Evolutionary conservation across 1,284 basidiomycete genomes (phyloP).

Genomic region (Melampsora abietis-canadensis): DNA sequence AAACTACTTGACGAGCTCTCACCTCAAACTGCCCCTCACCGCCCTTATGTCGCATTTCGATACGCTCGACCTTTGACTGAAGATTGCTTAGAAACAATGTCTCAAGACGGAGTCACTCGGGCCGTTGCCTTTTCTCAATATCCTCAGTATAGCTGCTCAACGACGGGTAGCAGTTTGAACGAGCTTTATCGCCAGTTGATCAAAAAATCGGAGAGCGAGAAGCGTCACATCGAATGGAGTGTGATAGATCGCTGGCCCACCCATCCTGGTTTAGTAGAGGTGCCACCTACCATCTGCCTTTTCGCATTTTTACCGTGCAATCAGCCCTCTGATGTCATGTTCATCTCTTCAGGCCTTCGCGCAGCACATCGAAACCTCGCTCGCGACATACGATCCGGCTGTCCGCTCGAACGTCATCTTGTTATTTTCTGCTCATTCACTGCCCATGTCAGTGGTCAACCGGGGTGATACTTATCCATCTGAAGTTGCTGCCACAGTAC

Average conservation of each 20-base stretch:
- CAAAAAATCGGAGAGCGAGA: slow-evolving; percentile 57
- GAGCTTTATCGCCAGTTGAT: slow-evolving; percentile 67
- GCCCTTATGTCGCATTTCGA: slow-evolving; percentile 89
- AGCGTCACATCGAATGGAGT: slow-evolving; percentile 79
- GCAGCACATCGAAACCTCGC: slow-evolving; percentile 76
- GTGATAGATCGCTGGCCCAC: slow-evolving; percentile 98
- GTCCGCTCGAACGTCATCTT: slow-evolving; percentile 71
- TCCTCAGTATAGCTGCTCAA: slow-evolving; percentile 97
- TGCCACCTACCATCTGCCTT: slow-evolving; percentile 54
- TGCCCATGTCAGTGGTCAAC: slow-evolving; percentile 95
- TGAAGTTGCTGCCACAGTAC: slow-evolving; percentile 90
- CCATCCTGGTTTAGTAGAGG: slow-evolving; percentile 87
- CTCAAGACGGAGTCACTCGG: slow-evolving; percentile 80
- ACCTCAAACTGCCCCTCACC: slow-evolving; percentile 89
- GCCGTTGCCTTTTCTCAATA: slow-evolving; percentile 98
- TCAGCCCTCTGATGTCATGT: slow-evolving; percentile 1
- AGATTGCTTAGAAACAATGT: slow-evolving; percentile 77
- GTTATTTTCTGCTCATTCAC: slow-evolving; percentile 94
- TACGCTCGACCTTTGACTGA: slow-evolving; percentile 87
- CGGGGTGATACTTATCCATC: slow-evolving; percentile 95
- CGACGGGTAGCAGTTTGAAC: slow-evolving; percentile 93
- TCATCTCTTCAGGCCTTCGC: slow-evolving; percentile 68
- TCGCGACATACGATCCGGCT: slow-evolving; percentile 73
- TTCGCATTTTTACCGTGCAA: not conserved
- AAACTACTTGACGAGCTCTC: slow-evolving; percentile 86